Percentiles rank a stretch among this genome's conserved stretches.
Conservation (phyloP, 305 asterid species). For the Plantago coronopus region DNA sequence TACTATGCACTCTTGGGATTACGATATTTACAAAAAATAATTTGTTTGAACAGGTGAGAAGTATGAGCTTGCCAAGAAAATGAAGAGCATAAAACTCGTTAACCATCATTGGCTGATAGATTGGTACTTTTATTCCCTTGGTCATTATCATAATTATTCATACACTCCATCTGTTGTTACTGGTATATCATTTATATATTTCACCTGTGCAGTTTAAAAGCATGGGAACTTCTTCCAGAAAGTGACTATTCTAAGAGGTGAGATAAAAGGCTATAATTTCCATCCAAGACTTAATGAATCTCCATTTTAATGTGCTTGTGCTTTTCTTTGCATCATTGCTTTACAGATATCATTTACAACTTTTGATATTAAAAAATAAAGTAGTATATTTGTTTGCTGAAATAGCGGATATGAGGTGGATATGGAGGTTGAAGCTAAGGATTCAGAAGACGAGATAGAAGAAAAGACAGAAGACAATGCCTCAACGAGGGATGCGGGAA, state of each 20-base stretch:
- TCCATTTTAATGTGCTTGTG: conserved; percentile 1
- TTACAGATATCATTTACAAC: conserved; percentile 8
- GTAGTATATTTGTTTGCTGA: conserved; percentile 11
- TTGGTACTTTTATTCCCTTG: conserved; percentile 45
- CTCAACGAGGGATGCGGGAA: conserved; percentile 27
- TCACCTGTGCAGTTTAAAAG: conserved; percentile 53
- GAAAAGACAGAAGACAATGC: conserved; percentile 45
- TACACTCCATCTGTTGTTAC: conserved; percentile 13
- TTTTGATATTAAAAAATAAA: conserved; percentile 2
- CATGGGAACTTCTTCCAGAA: conserved; percentile 91
- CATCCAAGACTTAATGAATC: not conserved
- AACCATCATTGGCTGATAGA: conserved; percentile 89
- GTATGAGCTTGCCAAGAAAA: conserved; percentile 74
- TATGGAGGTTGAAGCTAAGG: conserved; percentile 79
- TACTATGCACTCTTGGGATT: conserved; percentile 15
- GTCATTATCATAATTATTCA: conserved; percentile 15
- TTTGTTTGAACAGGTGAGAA: conserved; percentile 63
- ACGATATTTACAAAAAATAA: conserved; percentile 1
- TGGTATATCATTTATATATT: conserved; percentile 8
- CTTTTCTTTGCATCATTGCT: not conserved
- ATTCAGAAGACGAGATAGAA: conserved; percentile 84
- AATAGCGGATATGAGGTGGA: conserved; percentile 77
- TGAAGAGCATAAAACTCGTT: conserved; percentile 64
- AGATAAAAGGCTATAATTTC: conserved; percentile 17
- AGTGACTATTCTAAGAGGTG: conserved; percentile 67